Evolutionary conservation across 2,329 filamentous ascomycete genomes (phyloP).

Genomic region (Helotiales sp.): DNA sequence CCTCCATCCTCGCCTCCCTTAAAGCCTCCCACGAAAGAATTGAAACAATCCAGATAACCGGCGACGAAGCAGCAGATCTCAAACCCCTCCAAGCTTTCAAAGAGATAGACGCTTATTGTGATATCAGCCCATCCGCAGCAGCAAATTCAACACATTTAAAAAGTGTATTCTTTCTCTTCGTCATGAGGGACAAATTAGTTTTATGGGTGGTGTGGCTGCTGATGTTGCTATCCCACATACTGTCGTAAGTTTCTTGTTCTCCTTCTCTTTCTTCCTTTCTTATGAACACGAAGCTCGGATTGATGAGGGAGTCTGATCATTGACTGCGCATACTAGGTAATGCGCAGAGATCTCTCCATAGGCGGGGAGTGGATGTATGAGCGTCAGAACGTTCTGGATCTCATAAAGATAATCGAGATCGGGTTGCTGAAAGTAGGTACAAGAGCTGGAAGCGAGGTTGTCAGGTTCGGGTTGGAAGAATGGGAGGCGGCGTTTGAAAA

Average conservation of each 20-base stretch:
- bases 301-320: no score
- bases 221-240: conserved; percentile 33
- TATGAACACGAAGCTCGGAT: no score
- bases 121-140: conserved; percentile 45
- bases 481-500: conserved; percentile 16
- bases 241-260: no score
- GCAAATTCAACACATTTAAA: conserved; percentile 41
- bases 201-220: conserved; percentile 36
- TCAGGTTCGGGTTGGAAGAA: conserved; percentile 11
- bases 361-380: conserved; percentile 49
- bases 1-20: conserved; percentile 34
- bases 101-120: conserved; percentile 44
- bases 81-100: conserved; percentile 26
- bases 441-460: conserved; percentile 9
- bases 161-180: conserved; percentile 34
- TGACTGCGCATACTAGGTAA: no score
- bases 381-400: conserved; percentile 37
- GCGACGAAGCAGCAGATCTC: conserved; percentile 35
- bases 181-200: conserved; percentile 35
- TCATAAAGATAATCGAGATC: conserved; percentile 43
- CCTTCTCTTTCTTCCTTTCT: no score
- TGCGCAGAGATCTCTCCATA: conserved; percentile 38
- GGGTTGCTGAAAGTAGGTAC: conserved; percentile 22
- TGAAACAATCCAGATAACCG: conserved; percentile 43
- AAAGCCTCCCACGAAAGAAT: conserved; percentile 31